Conservation (phyloP, 2,329 filamentous ascomycete species). For the Alternaria solani region DNA sequence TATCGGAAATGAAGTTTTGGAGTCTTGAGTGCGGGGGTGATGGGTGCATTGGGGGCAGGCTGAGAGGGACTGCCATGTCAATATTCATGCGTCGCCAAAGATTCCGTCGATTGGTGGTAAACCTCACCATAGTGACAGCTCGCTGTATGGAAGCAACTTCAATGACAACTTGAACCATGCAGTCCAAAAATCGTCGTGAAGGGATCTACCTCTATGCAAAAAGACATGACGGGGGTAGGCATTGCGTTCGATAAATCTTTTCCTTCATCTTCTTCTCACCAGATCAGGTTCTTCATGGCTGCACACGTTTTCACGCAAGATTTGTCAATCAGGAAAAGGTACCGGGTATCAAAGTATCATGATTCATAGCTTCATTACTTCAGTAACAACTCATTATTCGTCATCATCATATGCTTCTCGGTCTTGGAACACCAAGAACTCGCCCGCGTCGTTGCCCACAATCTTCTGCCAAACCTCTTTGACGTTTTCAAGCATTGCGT, state of each 20-base stretch:
- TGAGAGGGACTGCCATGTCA: neutral
- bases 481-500: slow-evolving; percentile 71
- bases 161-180: too few species aligned
- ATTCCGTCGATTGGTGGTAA: too few species aligned
- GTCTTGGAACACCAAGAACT: slow-evolving; percentile 83
- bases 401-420: slow-evolving; percentile 71
- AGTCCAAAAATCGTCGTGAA: too few species aligned
- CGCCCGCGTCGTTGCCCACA: slow-evolving; percentile 59
- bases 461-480: slow-evolving; percentile 74
- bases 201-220: too few species aligned
- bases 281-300: neutral
- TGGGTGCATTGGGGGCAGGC: neutral
- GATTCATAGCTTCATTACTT: neutral
- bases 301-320: neutral
- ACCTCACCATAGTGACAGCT: too few species aligned
- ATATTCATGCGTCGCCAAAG: too few species aligned
- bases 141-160: too few species aligned
- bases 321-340: neutral
- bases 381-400: slow-evolving; percentile 38
- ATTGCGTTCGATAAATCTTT: neutral
- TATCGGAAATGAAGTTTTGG: neutral
- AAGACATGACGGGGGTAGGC: too few species aligned
- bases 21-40: neutral
- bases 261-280: neutral
- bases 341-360: neutral